phyloP scores from a whole-genome alignment of 805 yeast species.

The Wickerhamiella sorbophila region DNA sequence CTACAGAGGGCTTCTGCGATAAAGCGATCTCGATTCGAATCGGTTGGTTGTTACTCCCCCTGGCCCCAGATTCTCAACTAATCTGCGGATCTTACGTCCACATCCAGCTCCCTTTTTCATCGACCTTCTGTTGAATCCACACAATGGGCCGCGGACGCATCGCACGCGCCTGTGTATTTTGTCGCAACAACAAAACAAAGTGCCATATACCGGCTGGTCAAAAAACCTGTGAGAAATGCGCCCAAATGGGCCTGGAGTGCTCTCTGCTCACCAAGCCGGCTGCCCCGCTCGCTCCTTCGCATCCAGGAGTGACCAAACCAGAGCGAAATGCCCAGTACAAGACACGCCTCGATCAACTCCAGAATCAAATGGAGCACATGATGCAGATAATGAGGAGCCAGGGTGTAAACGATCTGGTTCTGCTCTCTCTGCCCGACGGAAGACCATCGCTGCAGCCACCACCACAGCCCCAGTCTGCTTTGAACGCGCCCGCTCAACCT shows the following conservation, averaged over 20 bases:
- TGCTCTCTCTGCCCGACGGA: not conserved
- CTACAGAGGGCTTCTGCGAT: too few relatives aligned
- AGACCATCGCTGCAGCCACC: not conserved
- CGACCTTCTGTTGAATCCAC: too few relatives aligned
- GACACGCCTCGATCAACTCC: not conserved
- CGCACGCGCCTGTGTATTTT: slow-evolving; percentile 11
- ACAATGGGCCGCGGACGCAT: slow-evolving; percentile 10
- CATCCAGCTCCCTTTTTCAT: too few relatives aligned
- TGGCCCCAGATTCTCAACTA: too few relatives aligned
- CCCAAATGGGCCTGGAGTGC: slow-evolving; percentile 9
- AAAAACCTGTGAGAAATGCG: slow-evolving; percentile 12
- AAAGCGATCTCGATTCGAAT: too few relatives aligned
- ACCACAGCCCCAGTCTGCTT: not conserved
- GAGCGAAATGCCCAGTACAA: not conserved
- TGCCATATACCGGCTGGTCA: slow-evolving; percentile 10
- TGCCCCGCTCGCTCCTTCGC: not conserved
- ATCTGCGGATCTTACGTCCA: too few relatives aligned
- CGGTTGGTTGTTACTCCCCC: too few relatives aligned
- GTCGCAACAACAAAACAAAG: slow-evolving; percentile 14
- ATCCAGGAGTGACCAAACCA: not conserved
- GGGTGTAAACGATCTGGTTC: not conserved
- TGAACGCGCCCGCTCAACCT: too few relatives aligned
- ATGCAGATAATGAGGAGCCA: not conserved
- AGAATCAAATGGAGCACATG: slow-evolving; percentile 1
- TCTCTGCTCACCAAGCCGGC: not conserved